These are phyloP conservation scores for Eucalyptus dawsonii DNA, from an alignment of 345 rosid species.

Conservation along the genomic window DNA sequence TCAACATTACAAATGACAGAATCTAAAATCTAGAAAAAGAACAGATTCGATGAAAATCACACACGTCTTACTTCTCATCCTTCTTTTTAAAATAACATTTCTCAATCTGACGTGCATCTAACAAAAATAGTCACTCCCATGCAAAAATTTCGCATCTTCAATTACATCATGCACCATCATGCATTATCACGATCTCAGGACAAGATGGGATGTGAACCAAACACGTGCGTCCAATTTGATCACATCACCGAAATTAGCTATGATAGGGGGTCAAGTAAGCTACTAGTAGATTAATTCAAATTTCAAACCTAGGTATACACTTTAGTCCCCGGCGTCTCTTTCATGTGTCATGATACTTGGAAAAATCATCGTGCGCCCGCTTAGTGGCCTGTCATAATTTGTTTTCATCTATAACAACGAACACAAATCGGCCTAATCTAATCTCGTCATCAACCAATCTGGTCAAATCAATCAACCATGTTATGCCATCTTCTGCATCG, in stretches of 20 bases:
- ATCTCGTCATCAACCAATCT: neutral
- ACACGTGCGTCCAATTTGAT: neutral
- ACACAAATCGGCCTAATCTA: neutral
- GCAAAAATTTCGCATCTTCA: neutral
- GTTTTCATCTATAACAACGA: neutral
- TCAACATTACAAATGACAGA: neutral
- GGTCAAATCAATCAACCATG: neutral
- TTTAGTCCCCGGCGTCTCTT: neutral
- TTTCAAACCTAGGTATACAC: neutral
- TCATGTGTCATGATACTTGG: neutral
- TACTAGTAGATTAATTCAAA: neutral
- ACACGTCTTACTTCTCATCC: neutral
- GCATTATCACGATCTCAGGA: neutral
- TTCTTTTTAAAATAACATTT: neutral
- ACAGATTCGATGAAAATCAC: rapidly evolving
- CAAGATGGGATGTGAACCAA: neutral
- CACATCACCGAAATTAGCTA: neutral
- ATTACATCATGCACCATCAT: neutral
- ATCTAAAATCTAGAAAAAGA: neutral
- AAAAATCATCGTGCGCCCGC: neutral
- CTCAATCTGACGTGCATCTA: neutral
- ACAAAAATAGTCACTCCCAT: neutral
- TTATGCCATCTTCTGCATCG: neutral
- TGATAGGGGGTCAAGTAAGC: neutral
- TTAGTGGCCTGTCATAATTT: neutral